These are phyloP conservation scores for Fusarium austroafricanum DNA, from an alignment of 2,329 filamentous ascomycete genomes.

Conservation along the genomic window DNA sequence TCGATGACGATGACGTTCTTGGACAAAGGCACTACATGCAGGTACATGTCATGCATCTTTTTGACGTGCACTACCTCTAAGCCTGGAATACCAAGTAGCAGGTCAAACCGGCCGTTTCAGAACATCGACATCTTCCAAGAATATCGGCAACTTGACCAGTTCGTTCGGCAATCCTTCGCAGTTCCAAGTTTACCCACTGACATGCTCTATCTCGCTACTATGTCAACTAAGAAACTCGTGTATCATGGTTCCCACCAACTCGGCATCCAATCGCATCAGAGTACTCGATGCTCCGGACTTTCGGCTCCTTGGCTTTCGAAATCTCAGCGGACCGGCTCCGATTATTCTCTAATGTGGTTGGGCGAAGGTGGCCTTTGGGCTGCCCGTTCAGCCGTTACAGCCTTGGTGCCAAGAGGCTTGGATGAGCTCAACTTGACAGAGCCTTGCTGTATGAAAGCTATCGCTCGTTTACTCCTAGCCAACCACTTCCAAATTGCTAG, in stretches of 20 bases:
- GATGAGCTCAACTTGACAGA: conserved; percentile 1
- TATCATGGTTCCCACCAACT: conserved; percentile 21
- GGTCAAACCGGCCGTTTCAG: conserved; percentile 8
- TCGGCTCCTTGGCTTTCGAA: conserved; percentile 15
- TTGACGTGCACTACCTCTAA: conserved; percentile 3
- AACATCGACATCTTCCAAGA: conserved; percentile 1
- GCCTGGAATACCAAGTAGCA: neutral
- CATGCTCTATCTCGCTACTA: conserved; percentile 7
- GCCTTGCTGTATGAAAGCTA: conserved; percentile 17
- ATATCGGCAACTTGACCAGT: neutral
- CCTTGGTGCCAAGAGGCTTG: conserved; percentile 1
- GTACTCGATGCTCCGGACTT: conserved; percentile 13
- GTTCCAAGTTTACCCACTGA: conserved; percentile 3
- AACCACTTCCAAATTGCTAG: conserved; percentile 8
- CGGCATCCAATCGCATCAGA: conserved; percentile 26
- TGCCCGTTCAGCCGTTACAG: neutral
- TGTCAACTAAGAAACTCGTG: conserved; percentile 10
- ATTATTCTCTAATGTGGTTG: neutral
- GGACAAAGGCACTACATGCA: neutral
- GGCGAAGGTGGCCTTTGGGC: neutral
- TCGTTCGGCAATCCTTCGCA: neutral
- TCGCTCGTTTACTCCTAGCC: neutral
- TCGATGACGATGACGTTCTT: conserved; percentile 15
- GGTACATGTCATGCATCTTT: neutral
- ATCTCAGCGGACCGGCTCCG: neutral